Evolutionary conservation across 441 rosid genomes (phyloP).

Genomic region (Jatropha podagrica): DNA sequence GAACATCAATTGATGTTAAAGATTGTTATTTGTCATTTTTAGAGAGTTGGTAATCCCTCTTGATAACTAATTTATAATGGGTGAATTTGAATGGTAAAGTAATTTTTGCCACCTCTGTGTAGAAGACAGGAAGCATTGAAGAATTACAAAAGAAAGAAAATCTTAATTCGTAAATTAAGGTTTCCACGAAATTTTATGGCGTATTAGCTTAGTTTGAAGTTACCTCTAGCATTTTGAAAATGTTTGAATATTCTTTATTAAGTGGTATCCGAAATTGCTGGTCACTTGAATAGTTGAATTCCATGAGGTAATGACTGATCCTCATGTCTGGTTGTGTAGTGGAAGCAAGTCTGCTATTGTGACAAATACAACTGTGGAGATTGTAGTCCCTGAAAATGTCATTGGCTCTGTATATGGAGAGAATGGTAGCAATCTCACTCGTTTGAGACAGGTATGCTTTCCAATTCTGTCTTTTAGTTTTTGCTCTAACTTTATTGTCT

Average conservation of each 20-base stretch:
- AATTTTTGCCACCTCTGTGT: neutral
- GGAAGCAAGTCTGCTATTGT: constrained; percentile 75
- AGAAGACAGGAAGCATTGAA: neutral
- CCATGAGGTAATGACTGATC: constrained; percentile 16
- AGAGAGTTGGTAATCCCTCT: neutral
- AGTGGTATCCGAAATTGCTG: neutral
- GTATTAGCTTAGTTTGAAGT: neutral
- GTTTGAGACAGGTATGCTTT: constrained; percentile 74
- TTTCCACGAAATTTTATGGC: neutral
- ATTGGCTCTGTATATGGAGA: constrained; percentile 81
- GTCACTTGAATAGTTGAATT: neutral
- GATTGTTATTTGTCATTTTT: neutral
- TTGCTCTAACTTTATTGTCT: neutral
- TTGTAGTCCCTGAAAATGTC: constrained; percentile 66
- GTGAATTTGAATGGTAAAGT: neutral
- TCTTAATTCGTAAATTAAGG: neutral
- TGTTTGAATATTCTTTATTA: neutral
- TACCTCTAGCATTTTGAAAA: neutral
- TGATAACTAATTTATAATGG: neutral
- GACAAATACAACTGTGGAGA: constrained; percentile 85
- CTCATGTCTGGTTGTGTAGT: constrained; percentile 44
- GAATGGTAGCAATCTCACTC: constrained; percentile 67
- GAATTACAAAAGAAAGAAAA: neutral
- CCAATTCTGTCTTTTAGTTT: neutral
- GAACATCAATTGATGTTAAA: neutral